A percentile compares a stretch with the other conserved stretches of the same genome.
These are phyloP conservation scores for Rhizopogon sp. DNA, from an alignment of 768 basidiomycete genomes.

Conservation along the genomic window DNA sequence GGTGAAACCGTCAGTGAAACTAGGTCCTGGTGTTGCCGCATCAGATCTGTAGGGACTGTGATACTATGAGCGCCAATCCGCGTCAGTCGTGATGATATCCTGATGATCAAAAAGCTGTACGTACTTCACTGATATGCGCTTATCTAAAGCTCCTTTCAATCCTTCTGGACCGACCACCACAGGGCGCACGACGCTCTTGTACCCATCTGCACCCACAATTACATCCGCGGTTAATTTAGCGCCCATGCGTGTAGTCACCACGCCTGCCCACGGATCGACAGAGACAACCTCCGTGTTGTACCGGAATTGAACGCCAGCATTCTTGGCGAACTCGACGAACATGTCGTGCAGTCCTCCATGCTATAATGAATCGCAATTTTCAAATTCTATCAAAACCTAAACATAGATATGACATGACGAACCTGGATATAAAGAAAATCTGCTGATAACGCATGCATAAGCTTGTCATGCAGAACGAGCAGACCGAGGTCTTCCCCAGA, in stretches of 20 bases:
- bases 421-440: constrained; percentile 45
- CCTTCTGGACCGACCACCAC: constrained; percentile 23
- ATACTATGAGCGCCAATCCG: constrained; percentile 7
- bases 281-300: constrained; percentile 35
- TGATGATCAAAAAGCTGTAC: neutral
- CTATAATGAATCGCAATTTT: constrained; percentile 20
- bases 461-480: constrained; percentile 38
- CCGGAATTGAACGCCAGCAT: constrained; percentile 42
- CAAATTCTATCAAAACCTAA: neutral
- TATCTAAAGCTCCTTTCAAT: constrained; percentile 6
- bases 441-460: constrained; percentile 39
- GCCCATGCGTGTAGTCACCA: constrained; percentile 33
- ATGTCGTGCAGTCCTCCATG: constrained; percentile 47
- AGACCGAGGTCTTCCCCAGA: constrained; percentile 38
- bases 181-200: constrained; percentile 35
- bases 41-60: constrained; percentile 11
- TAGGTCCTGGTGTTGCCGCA: constrained; percentile 15
- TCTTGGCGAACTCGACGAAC: constrained; percentile 40
- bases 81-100: neutral
- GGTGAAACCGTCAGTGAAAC: constrained; percentile 3
- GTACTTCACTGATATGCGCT: constrained; percentile 12
- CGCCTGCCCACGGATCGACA: constrained; percentile 25
- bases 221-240: constrained; percentile 42
- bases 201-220: constrained; percentile 59
- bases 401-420: constrained; percentile 6